phyloP scores from a whole-genome alignment of 192 early-diverging fungal genomes.

The Neocallimastix lanati region DNA sequence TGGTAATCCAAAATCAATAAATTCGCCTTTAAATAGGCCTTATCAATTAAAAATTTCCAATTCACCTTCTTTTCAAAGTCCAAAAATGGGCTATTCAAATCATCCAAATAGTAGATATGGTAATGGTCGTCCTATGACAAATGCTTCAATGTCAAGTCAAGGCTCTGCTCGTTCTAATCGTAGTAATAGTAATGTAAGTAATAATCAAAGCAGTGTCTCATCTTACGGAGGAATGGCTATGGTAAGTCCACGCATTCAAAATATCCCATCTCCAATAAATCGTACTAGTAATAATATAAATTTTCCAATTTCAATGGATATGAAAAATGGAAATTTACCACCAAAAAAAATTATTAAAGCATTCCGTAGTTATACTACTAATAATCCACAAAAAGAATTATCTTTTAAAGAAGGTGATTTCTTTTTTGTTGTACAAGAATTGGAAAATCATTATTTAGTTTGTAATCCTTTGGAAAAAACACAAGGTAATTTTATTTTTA shows the following conservation, averaged over 20 bases:
- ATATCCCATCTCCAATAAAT: background rate
- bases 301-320: background rate
- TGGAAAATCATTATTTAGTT: background rate
- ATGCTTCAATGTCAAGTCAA: background rate
- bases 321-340: background rate
- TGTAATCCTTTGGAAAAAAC: background rate
- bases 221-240: background rate
- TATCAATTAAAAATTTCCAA: background rate
- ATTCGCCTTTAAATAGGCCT: background rate
- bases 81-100: background rate
- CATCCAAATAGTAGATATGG: background rate
- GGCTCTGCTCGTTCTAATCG: background rate
- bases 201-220: background rate
- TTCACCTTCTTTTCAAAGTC: background rate
- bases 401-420: background rate
- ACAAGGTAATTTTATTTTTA: too few relatives aligned
- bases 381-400: background rate
- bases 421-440: background rate
- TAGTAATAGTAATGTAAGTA: background rate
- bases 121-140: background rate
- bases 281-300: too few relatives aligned
- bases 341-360: background rate
- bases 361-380: background rate
- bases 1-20: background rate
- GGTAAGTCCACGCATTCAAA: background rate